Evolutionary conservation across 2,329 filamentous ascomycete species (phyloP), one percentile per base, ranked within the genome.

Genomic region (Pseudocercospora eumusae): DNA sequence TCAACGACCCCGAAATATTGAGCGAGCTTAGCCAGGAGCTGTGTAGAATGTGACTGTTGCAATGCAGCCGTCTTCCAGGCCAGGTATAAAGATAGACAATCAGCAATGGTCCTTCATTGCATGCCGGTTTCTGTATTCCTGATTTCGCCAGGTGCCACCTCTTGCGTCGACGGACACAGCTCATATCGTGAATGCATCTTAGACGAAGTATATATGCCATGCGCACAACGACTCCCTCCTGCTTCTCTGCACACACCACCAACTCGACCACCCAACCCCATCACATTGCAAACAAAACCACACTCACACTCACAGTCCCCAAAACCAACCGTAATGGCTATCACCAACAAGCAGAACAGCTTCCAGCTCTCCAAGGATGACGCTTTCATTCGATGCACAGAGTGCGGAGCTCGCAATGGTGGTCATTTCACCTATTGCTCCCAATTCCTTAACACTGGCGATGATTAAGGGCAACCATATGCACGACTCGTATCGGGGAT

Each of bases 321-420:
- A 25, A 25, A 25, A 10, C 9, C 20, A 21, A 25, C 20, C 13
- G 18, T 5, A 23, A 47, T 47, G 44, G 44, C 20, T n/a, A 13
- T 50, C 47, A 50, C 1, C 1, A 27, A 28, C 23, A 27, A n/a
- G 13, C 20, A 27, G 20, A 50, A 23, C 13, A 23, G 4, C 23
- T 13, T 13, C 47, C 47, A 59, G 33, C 45, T 59, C 47, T 40
- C 45, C 47, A 52, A 36, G 40, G 57, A 59, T 40, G 57, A 59
- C 27, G 57, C 57, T 21, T 44, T 59, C 47, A 59, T 59, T 47
- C 33, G 57, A 33, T 59, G 57, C 40, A 49, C 57, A 27, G 49
- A 49, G 3, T 59, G 57, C 21, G 57, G 57, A 13, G 57, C 57
- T 53, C 13, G 45, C n/a, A 31, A 59, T 44, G 57, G 57, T 11